Conservation (phyloP, 768 basidiomycete genomes). For the Collybia sordida region DNA sequence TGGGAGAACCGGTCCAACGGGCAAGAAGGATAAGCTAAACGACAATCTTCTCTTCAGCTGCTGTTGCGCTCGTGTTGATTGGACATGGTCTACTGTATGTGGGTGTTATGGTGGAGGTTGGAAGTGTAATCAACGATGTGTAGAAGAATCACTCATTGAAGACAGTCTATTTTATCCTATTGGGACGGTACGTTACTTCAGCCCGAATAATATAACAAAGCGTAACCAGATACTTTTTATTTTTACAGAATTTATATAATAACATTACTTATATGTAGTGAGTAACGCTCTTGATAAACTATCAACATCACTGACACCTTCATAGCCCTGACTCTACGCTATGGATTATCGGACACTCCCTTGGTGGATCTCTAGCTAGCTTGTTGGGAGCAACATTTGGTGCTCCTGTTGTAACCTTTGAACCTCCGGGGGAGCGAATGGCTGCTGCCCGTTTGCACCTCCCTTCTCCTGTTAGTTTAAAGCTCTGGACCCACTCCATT, state of each 20-base stretch:
- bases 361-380: constrained; percentile 74
- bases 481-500: background rate
- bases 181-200: constrained; percentile 64
- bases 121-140: constrained; percentile 79
- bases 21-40: constrained; percentile 89
- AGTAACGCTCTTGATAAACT: constrained; percentile 16
- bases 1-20: constrained; percentile 79
- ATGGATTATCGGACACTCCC: constrained; percentile 81
- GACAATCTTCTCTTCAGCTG: constrained; percentile 93
- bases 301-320: background rate
- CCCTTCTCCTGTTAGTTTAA: constrained; percentile 67
- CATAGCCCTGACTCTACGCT: constrained; percentile 75
- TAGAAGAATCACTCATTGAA: constrained; percentile 71
- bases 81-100: constrained; percentile 94
- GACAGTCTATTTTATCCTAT: constrained; percentile 90
- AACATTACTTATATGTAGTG: constrained; percentile 88
- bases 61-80: constrained; percentile 91
- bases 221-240: background rate
- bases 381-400: constrained; percentile 90
- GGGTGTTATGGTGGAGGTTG: constrained; percentile 80
- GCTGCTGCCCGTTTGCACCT: constrained; percentile 82
- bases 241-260: constrained; percentile 84
- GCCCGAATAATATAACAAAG: constrained; percentile 2
- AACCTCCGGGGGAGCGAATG: constrained; percentile 84
- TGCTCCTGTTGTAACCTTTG: constrained; percentile 82